Conservation (phyloP, 768 basidiomycete genomes). For the Leccinum longicurvipes region DNA sequence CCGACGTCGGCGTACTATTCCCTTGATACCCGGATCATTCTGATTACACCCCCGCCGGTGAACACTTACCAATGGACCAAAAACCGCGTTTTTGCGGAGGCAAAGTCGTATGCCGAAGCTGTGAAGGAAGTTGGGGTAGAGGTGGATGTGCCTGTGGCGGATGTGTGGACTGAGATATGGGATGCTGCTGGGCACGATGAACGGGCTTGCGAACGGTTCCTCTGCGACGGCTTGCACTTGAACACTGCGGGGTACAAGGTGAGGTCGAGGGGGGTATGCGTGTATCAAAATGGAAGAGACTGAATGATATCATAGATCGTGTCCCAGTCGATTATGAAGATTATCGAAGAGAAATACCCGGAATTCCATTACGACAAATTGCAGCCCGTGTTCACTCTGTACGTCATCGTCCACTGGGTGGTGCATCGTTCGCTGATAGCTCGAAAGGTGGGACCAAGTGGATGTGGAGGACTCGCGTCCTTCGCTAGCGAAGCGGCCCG, state of each 20-base stretch:
- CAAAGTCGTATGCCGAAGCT: conserved; percentile 68
- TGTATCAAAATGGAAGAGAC: not conserved
- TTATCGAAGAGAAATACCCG: conserved; percentile 57
- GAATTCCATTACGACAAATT: conserved; percentile 67
- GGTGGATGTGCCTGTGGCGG: conserved; percentile 59
- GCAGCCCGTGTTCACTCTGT: conserved; percentile 43
- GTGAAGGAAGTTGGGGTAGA: conserved; percentile 58
- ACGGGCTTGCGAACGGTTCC: conserved; percentile 45
- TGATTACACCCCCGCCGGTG: conserved; percentile 85
- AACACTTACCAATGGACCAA: conserved; percentile 53
- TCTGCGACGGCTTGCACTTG: conserved; percentile 80
- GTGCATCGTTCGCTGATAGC: not conserved
- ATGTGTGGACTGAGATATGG: conserved; percentile 75
- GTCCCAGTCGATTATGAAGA: conserved; percentile 59
- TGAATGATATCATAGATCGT: conserved; percentile 46
- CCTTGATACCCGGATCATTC: conserved; percentile 67
- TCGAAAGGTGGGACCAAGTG: not conserved
- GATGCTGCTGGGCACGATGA: conserved; percentile 62
- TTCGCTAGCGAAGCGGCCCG: not conserved
- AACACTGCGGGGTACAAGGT: conserved; percentile 71
- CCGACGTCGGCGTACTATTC: conserved; percentile 66
- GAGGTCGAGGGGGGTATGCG: conserved; percentile 22
- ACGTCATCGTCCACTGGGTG: not conserved
- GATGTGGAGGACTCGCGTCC: not conserved
- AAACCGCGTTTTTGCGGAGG: conserved; percentile 55